phyloP scores from a whole-genome alignment of 805 yeast genomes.

The Metahyphopichia silvanorum region DNA sequence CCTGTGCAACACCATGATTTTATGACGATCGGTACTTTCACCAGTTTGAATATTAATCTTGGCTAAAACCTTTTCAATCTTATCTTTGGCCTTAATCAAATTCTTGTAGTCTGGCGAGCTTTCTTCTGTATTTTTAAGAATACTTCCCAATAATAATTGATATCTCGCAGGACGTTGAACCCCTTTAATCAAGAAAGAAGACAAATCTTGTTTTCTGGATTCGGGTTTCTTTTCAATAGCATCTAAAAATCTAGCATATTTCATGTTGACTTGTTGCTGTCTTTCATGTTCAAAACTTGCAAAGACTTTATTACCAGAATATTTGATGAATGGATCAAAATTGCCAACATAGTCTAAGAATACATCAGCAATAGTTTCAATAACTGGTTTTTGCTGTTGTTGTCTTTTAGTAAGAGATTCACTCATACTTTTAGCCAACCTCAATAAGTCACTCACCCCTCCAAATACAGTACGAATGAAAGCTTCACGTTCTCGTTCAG shows the following conservation, averaged over 20 bases:
- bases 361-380: slow-evolving; percentile 82
- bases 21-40: slow-evolving; percentile 88
- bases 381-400: slow-evolving; percentile 82
- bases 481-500: slow-evolving; percentile 84
- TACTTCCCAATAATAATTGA: slow-evolving; percentile 78
- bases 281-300: slow-evolving; percentile 95
- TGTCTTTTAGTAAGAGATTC: slow-evolving; percentile 82
- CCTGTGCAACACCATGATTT: slow-evolving; percentile 68
- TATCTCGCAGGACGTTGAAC: slow-evolving; percentile 95
- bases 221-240: slow-evolving; percentile 84
- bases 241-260: slow-evolving; percentile 90
- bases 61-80: slow-evolving; percentile 69
- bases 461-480: slow-evolving; percentile 90
- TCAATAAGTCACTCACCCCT: slow-evolving; percentile 81
- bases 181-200: slow-evolving; percentile 91
- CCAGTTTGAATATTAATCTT: slow-evolving; percentile 87
- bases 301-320: slow-evolving; percentile 92
- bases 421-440: slow-evolving; percentile 78
- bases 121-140: slow-evolving; percentile 77
- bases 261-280: slow-evolving; percentile 84
- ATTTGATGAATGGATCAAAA: slow-evolving; percentile 89
- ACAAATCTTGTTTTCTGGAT: slow-evolving; percentile 83
- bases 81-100: slow-evolving; percentile 68
- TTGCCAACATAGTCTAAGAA: slow-evolving; percentile 78
- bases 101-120: slow-evolving; percentile 69